Base-by-base conservation (phyloP, 768 basidiomycete species). In the Albatrellus ellisii region DNA sequence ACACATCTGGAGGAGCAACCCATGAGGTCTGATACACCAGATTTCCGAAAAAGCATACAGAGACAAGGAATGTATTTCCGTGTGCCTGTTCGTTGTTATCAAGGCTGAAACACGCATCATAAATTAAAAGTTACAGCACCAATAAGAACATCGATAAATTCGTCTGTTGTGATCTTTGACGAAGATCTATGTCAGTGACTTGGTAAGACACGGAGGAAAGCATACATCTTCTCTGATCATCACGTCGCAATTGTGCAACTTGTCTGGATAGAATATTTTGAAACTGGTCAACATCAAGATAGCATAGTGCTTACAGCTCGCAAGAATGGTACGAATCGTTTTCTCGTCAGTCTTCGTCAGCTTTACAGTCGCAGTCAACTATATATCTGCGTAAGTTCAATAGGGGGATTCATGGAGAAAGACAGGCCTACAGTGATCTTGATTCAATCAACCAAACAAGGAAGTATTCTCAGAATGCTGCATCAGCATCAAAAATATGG, bases 71-170 rank as follows among this genome's bases (percentile, higher is more conserved):
- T 72, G 54, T 98, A 98, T 70, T 97, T 97, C 52, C 94, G 74
- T 6, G 84, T 92, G 17, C 86, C 86, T 86, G 50, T 27, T 41
- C 22, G 26, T 20, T 44, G 40, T 28, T 26, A 26, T 22, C 45
- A 9, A 39, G 37, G 18, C 21, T 27, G 14, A 28, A 15, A 39
- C 26, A 20, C 53, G 21, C 31, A 21, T 15, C 14, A 31, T 12
- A 18, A 28, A 15, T 26, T 36, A 36, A 14, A 32, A 42, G 18
- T 36, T 4, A 10, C 42, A 55, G 26, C 53, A 78, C 90, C 95
- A 39, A 99, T 86, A 18, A 99, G 69, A n/a, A 97, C 88, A 56
- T 99, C 95, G 48, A 99, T 94, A 55, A 99, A 95, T 57, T 98
- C 89, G 57, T 97, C 94, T 4, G 81, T 84, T 6, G 87, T 85